Evolutionary conservation across 2,329 filamentous ascomycete genomes (phyloP).

Genomic region (Calonectria pseudoturangicola): DNA sequence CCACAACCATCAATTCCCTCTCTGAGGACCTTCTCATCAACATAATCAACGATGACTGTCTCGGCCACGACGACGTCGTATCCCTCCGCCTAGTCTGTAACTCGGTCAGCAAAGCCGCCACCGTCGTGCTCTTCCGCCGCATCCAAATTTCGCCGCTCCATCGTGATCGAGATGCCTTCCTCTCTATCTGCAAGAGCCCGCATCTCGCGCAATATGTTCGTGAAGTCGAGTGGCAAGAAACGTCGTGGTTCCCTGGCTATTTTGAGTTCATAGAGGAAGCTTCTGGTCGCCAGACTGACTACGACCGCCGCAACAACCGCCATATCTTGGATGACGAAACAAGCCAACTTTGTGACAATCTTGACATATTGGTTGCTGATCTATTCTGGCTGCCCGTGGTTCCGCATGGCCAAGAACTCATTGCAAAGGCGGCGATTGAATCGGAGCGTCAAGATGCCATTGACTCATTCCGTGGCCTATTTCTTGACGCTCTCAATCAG

Average conservation of each 20-base stretch:
- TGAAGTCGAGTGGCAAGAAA: slow-evolving; percentile 27
- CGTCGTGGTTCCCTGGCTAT: slow-evolving; percentile 14
- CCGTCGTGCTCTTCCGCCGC: slow-evolving; percentile 3
- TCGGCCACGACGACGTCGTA: neutral
- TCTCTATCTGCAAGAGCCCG: slow-evolving; percentile 8
- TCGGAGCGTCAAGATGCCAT: neutral
- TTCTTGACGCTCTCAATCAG: neutral
- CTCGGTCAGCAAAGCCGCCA: neutral
- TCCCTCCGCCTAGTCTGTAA: neutral
- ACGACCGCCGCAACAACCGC: neutral
- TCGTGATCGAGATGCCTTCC: slow-evolving; percentile 15
- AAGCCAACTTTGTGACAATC: neutral
- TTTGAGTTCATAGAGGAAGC: neutral
- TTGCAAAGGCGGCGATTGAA: neutral
- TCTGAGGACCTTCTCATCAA: neutral
- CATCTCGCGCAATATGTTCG: slow-evolving; percentile 9
- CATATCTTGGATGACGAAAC: neutral
- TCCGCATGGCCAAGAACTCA: neutral
- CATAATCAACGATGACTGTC: neutral
- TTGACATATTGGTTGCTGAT: neutral
- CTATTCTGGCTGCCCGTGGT: slow-evolving; percentile 3
- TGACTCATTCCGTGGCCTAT: neutral
- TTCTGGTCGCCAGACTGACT: too few species aligned
- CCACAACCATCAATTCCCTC: neutral
- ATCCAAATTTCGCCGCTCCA: slow-evolving; percentile 20